Evolutionary conservation across 1,284 basidiomycete genomes (phyloP), one percentile per base, ranked within the genome.

Genomic region (Pulveroboletus sp.): DNA sequence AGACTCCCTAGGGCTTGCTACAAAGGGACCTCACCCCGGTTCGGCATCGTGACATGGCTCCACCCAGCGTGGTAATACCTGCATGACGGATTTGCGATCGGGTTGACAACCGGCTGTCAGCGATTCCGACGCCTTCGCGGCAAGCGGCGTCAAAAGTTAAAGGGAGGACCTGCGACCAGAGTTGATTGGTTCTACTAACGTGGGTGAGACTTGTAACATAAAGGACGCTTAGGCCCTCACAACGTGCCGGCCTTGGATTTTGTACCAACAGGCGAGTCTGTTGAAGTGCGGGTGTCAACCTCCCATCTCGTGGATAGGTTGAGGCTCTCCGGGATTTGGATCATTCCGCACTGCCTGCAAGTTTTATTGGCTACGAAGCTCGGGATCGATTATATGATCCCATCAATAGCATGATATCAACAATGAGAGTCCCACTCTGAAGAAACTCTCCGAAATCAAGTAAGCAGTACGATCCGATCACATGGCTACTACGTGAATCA

Each of bases 401-500:
- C 28, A 49, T 36, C 9, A 17, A 24, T 4, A 38, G 48, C 12
- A 24, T 26, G 25, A 43, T 36, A 28, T 35, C 33, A 24, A 28
- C 42, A 18, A 33, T 20, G 39, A 15, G 5, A 14, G 12, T 12
- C 33, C 9, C 1, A 11, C 18, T 36, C 43, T 44, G 31, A 3
- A 25, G 14, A 24, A 33, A 18, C n/a, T 28, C 28, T 28, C 24
- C 39, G 9, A 25, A 43, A 9, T 24, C 6, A 20, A 25, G 15
- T 24, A 11, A 43, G 38, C 20, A 24, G 26, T 48, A 29, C 36
- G 39, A 43, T 50, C 54, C 35, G 50, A 62, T 62, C 66, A 52
- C 66, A 59, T 55, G 53, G 58, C 38, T 47, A 57, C 46, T n/a
- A n/a, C n/a, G 38, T 53, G 59, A 38, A 43, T 48, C 39, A 35